Evolutionary conservation across 108 stramenopile species (phyloP), one percentile per base, ranked within the genome.

Genomic region (Epipyxis sp.): DNA sequence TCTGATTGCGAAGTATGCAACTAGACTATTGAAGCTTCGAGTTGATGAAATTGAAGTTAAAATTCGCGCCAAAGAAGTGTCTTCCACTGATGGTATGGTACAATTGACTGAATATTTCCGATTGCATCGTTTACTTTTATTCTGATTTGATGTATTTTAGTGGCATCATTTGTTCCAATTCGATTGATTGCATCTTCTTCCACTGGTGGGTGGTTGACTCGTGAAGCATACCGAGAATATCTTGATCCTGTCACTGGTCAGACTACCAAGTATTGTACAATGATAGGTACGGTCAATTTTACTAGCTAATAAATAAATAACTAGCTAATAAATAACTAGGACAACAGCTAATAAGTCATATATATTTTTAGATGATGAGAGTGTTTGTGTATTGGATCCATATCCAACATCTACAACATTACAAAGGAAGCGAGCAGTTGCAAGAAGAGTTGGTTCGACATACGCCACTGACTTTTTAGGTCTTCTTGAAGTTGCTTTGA

Each of bases 31-130:
- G 74, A 95, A 95, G 82, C 89, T 96, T 16, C 89, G 91, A 68
- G 94, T 97, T 35, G 97, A 97, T 82, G 97, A 97, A 82, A 96
- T 97, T 77, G 97, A 97, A 87, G 92, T 95, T 76, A 96, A 94
- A 85, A 86, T 95, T 27, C 92, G 94, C n/a, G n/a, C n/a, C n/a
- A n/a, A n/a, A n/a, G n/a, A 67, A 77, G 94, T 42, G 59, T 78
- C 61, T 81, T 84, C 1, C 82, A 58, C 16, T 90, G 85, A 30
- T 84, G 84, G 37, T 86, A 91, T 57, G 91, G 92, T 58, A 84
- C 86, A 54, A 78, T 80, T 34, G 81, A 90, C 71, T 80, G 86
- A 41, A 87, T 57, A 25, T 57, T 25, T 25, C 25, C 54, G 25
- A 25, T 25, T 25, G 25, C 25, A 57, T 25, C 90, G 65, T n/a